phyloP scores from a whole-genome alignment of 2,329 filamentous ascomycete species.

The Fusarium brachygibbosum region DNA sequence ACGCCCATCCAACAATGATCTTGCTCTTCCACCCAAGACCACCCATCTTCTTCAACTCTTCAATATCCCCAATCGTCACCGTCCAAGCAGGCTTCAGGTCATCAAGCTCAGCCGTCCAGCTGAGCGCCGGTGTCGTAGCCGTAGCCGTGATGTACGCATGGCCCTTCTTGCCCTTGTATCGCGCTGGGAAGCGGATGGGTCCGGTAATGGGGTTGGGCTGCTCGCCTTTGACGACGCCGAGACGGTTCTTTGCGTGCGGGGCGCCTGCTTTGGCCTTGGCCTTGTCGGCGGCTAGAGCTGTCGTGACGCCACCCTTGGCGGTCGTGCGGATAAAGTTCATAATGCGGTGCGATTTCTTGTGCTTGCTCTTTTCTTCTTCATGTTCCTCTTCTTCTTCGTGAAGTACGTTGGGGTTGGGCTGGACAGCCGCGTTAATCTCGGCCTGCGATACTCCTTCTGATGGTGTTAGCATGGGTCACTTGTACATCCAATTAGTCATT shows the following conservation, averaged over 20 bases:
- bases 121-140: conserved; percentile 76
- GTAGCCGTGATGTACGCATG: conserved; percentile 77
- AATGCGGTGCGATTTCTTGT: conserved; percentile 61
- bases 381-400: conserved; percentile 59
- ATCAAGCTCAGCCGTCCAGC: conserved; percentile 69
- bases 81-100: conserved; percentile 75
- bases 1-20: conserved; percentile 83
- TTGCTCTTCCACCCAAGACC: conserved; percentile 89
- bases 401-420: conserved; percentile 57
- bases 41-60: conserved; percentile 81
- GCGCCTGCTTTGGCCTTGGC: conserved; percentile 72
- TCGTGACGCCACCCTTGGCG: conserved; percentile 79
- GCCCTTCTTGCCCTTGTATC: conserved; percentile 78
- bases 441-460: conserved; percentile 65
- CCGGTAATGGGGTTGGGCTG: conserved; percentile 65
- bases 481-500: not conserved
- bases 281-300: conserved; percentile 78
- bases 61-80: conserved; percentile 77
- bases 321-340: conserved; percentile 76
- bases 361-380: conserved; percentile 61
- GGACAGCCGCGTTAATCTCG: conserved; percentile 76
- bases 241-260: conserved; percentile 75
- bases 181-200: conserved; percentile 81
- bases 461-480: conserved; percentile 37
- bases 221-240: conserved; percentile 73